Percentiles rank a stretch among this genome's conserved stretches.
Evolutionary conservation across 2,329 filamentous ascomycete genomes (phyloP).

Genomic region (Fusarium drepaniforme): DNA sequence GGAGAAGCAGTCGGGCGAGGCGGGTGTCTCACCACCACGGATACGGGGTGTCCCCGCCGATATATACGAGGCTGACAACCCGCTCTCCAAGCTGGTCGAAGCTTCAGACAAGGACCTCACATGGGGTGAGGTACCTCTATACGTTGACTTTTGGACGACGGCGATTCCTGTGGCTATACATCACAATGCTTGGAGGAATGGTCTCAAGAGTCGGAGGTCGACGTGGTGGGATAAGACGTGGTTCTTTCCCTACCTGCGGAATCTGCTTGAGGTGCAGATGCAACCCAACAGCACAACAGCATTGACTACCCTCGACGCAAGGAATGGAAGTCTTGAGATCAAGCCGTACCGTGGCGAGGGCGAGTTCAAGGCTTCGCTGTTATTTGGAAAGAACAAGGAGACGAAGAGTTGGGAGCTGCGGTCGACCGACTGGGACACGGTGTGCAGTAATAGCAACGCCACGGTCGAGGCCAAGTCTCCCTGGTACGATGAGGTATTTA

Average conservation of each 20-base stretch:
- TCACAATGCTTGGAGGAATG: conserved; percentile 43
- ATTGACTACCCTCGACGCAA: conserved; percentile 27
- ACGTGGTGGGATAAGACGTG: conserved; percentile 44
- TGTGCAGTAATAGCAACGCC: conserved; percentile 32
- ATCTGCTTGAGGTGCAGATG: conserved; percentile 34
- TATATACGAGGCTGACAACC: conserved; percentile 27
- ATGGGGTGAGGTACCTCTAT: conserved; percentile 41
- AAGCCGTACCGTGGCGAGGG: conserved; percentile 25
- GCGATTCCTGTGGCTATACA: conserved; percentile 41
- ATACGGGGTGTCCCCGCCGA: conserved; percentile 38
- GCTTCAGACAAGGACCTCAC: neutral
- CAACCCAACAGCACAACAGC: conserved; percentile 26
- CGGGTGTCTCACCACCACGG: conserved; percentile 41
- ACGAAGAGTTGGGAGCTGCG: conserved; percentile 34
- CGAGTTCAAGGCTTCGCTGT: conserved; percentile 18
- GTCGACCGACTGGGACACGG: conserved; percentile 35
- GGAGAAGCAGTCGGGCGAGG: conserved; percentile 26
- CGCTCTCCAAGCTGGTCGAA: conserved; percentile 21
- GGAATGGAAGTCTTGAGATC: conserved; percentile 23
- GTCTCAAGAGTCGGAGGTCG: conserved; percentile 37
- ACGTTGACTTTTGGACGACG: conserved; percentile 41
- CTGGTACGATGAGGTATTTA: conserved; percentile 41
- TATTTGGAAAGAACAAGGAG: conserved; percentile 39
- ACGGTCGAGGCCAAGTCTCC: conserved; percentile 15
- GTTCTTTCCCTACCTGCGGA: conserved; percentile 41